Percentiles rank a stretch among this genome's conserved stretches.
Evolutionary conservation across 192 early-diverging fungal genomes (phyloP).

Genomic region (Kickxella alabastrina): DNA sequence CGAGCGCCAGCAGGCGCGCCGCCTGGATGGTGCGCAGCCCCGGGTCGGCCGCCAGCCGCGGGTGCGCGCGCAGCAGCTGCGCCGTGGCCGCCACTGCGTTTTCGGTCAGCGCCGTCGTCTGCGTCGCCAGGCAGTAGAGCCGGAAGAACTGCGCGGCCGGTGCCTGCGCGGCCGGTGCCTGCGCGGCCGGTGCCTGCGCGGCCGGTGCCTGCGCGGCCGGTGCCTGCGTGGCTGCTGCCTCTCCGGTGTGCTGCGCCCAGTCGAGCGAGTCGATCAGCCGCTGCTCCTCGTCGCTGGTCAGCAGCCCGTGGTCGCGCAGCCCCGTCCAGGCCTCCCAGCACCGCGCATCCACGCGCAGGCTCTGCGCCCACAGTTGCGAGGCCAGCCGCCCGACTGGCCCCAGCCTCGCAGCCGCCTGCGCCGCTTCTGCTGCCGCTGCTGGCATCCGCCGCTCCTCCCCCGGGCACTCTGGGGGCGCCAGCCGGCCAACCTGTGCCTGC

Average conservation of each 20-base stretch:
- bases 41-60: slow-evolving; percentile 21
- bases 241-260: slow-evolving; percentile 29
- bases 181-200: no score
- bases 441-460: not conserved
- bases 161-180: no score
- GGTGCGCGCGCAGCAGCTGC: slow-evolving; percentile 15
- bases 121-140: slow-evolving; percentile 43
- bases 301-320: slow-evolving; percentile 41
- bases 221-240: slow-evolving; percentile 13
- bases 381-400: slow-evolving; percentile 31
- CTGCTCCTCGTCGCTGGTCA: slow-evolving; percentile 30
- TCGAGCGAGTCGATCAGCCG: slow-evolving; percentile 22
- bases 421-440: not conserved
- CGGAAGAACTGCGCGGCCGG: slow-evolving; percentile 35
- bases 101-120: slow-evolving; percentile 16
- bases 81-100: slow-evolving; percentile 17
- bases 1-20: slow-evolving; percentile 34
- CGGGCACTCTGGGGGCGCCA: not conserved
- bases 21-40: slow-evolving; percentile 45
- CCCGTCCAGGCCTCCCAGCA: slow-evolving; percentile 54
- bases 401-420: slow-evolving; percentile 5
- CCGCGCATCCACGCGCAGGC: slow-evolving; percentile 29
- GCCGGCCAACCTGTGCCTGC: not conserved
- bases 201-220: no score
- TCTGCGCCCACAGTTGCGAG: slow-evolving; percentile 27